Evolutionary conservation across 805 yeast species (phyloP), one percentile per base, ranked within the genome.

Genomic region (Scheffersomyces coipomensis): DNA sequence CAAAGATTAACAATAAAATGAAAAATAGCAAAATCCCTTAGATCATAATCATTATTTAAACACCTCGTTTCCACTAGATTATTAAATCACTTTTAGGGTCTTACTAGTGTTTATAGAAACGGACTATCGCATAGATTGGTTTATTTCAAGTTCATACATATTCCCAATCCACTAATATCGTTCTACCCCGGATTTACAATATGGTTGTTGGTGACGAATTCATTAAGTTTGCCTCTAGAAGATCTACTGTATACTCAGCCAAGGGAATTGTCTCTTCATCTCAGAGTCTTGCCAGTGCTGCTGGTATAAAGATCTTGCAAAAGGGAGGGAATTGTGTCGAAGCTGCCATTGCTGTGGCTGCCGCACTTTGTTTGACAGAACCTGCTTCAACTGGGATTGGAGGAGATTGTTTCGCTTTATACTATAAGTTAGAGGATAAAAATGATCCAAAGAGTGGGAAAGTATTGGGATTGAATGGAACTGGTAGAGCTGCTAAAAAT

Each of bases 251-350:
- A 4, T 82, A 83, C 56, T 83, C 90, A 3, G 64, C 80, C 15
- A 77, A 76, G 52, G 93, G 90, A 2, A 78, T 86, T 35, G 88
- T 84, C 2, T 75, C 87, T 1, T 80, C 89, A 2, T 69, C 90
- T 0, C 93, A 87, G 60, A 87, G 91, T 3, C 60, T 83, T 35
- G 95, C 93, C 24, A 78, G 79, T 37, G 79, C 85, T 1, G 91
- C 89, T 0, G 90, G 88, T 3, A 57, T 83, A 23, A 73, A 73
- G 53, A 76, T 85, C 25, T 69, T 86, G 21, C 79, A 76, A 18
- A 64, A 66, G 44, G 93, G 95, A 3, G 93, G 95, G 4, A 86
- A 86, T 55, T 76, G 81, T 44, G 79, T 79, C 12, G 85, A 80
- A 49, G 85, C 85, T 11, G 73, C 79, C 10, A 76, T 79, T 17